Conservation (phyloP, 495 filamentous ascomycete genomes). For the Hypoxylon subgilvum region DNA sequence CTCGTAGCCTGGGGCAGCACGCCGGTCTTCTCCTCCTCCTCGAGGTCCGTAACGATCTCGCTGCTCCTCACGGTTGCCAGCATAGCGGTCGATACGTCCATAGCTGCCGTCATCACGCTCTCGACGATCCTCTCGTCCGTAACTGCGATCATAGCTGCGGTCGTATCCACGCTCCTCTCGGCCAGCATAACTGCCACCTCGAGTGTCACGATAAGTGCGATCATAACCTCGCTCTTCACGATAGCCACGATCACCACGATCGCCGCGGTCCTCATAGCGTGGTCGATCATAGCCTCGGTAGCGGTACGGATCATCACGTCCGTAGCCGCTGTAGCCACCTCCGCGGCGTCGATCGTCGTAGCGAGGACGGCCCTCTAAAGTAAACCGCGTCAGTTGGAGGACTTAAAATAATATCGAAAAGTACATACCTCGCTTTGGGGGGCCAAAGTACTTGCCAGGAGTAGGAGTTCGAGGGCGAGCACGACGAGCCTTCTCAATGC, state of each 20-base stretch:
- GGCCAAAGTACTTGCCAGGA: conserved; percentile 98
- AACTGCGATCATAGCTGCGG: conserved; percentile 53
- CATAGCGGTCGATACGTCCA: conserved; percentile 48
- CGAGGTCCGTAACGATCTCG: conserved; percentile 48
- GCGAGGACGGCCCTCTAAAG: conserved; percentile 35
- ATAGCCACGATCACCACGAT: no score
- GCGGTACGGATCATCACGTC: conserved; percentile 65
- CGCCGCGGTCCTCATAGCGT: conserved; percentile 51
- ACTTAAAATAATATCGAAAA: conserved; percentile 1
- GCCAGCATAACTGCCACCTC: conserved; percentile 53
- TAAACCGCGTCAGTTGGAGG: conserved; percentile 1
- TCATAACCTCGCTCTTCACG: conserved; percentile 59
- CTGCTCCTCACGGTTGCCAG: conserved; percentile 51
- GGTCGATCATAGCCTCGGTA: conserved; percentile 56
- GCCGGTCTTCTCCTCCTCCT: conserved; percentile 59
- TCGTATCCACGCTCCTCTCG: conserved; percentile 56
- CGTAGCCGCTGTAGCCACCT: conserved; percentile 59
- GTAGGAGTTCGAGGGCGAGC: conserved; percentile 93
- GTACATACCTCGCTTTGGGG: conserved; percentile 90
- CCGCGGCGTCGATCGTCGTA: conserved; percentile 58
- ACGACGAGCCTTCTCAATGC: conserved; percentile 98
- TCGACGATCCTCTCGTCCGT: conserved; percentile 64
- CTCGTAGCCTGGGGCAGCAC: conserved; percentile 58
- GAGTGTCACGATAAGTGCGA: conserved; percentile 49
- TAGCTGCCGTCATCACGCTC: conserved; percentile 59